Evolutionary conservation across 2,329 filamentous ascomycete genomes (phyloP), one percentile per base, ranked within the genome.

Genomic region (Nannizzia gypsea): DNA sequence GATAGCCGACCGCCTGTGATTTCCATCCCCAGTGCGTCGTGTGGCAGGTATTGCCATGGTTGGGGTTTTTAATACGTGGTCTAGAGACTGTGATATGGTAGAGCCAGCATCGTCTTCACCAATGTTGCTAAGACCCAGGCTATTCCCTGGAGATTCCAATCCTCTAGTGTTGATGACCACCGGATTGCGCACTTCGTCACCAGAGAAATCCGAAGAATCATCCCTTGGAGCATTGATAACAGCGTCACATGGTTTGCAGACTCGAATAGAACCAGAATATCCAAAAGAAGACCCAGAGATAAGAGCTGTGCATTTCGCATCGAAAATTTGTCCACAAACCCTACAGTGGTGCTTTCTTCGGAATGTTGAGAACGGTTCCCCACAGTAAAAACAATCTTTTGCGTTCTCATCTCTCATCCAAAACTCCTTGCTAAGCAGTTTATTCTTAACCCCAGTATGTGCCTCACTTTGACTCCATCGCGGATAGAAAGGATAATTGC

Each of bases 361-460:
- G 70, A 97, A 97, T 1, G 92, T 93, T 0, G 90, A 90, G 69
- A 99, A 99, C 1, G 88, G 82, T 61, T 89, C 87, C 50, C 89
- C 89, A 68, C 93, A 99, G 50, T 89, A 83, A 70, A 96, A 99
- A 69, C 93, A 99, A 67, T 96, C 92, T 70, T 95, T 97, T 62
- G 92, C 95, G 63, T 95, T 96, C 69, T 97, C 93, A 70, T 99
- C 93, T 62, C 90, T 89, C 93, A 99, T 99, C 93, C 92, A 97
- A 67, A 96, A 97, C 66, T 97, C 91, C 68, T 91, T 93, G 71
- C 89, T 95, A 52, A 97, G 76, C 6, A 99, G 86, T 68, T 92
- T 90, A 67, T 89, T 88, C 63, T 87, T 84, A 78, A 96, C 11
- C 3, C 56, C 26, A 22, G 56, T 34, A 22, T 40, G 20, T 15